These are phyloP conservation scores for Sporisorium graminicola DNA, from an alignment of 1,284 basidiomycete genomes.

Conservation along the genomic window DNA sequence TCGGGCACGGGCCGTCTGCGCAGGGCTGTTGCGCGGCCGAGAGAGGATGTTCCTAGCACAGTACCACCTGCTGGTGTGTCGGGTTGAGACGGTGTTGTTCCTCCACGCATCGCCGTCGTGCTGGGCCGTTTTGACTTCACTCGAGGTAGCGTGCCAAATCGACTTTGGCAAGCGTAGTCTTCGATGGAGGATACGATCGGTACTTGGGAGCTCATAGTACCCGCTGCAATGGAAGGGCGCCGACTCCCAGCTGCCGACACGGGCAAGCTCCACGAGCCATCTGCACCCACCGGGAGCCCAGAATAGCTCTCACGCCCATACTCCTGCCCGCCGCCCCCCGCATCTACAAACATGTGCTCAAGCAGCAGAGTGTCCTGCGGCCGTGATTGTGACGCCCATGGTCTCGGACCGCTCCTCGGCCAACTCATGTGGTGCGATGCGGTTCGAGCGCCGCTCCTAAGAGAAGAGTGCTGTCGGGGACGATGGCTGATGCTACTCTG, in stretches of 20 bases:
- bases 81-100: conserved; percentile 14
- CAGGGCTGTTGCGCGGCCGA: conserved; percentile 14
- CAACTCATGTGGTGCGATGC: conserved; percentile 25
- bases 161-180: neutral
- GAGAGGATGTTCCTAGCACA: conserved; percentile 8
- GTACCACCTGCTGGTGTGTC: too few relatives aligned
- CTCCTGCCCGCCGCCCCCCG: conserved; percentile 1
- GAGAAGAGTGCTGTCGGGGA: conserved; percentile 13
- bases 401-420: conserved; percentile 17
- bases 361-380: conserved; percentile 18
- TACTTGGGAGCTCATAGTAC: neutral
- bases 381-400: neutral
- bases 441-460: neutral
- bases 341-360: conserved; percentile 45
- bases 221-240: neutral
- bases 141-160: conserved; percentile 17
- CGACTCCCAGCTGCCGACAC: conserved; percentile 3
- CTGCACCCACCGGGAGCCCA: neutral
- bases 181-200: too few relatives aligned
- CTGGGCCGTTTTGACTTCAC: conserved; percentile 14
- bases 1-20: conserved; percentile 4
- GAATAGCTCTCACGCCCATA: conserved; percentile 12
- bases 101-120: conserved; percentile 20
- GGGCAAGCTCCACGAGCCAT: neutral
- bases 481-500: conserved; percentile 42